Percentiles rank a stretch among this genome's conserved stretches.
Conservation (phyloP, 2,329 filamentous ascomycete species). For the Calonectria montana region DNA sequence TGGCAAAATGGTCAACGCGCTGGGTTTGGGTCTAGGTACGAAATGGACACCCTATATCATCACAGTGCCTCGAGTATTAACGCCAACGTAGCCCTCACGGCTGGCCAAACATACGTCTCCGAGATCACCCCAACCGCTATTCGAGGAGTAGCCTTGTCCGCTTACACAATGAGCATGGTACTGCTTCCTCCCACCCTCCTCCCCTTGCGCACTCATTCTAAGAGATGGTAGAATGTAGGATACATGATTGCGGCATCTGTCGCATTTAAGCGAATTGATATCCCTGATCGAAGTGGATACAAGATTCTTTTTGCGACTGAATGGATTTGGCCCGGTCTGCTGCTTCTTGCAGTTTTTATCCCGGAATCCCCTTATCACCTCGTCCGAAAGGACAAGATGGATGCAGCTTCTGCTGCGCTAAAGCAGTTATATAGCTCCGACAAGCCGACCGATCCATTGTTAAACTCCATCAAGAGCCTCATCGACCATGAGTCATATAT, state of each 20-base stretch:
- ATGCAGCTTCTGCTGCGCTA: not conserved
- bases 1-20: constrained; percentile 7
- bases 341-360: not conserved
- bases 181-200: not conserved
- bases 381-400: not conserved
- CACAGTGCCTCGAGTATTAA: not conserved
- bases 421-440: not conserved
- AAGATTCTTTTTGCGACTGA: not conserved
- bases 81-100: not conserved
- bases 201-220: not conserved
- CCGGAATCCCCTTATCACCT: not conserved
- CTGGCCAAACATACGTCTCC: constrained; percentile 4
- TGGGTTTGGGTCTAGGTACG: constrained; percentile 6
- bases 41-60: no score
- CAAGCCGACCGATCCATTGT: not conserved
- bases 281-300: not conserved
- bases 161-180: constrained; percentile 9
- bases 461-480: not conserved
- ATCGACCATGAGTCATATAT: not conserved
- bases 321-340: constrained; percentile 2
- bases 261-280: not conserved
- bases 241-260: constrained; percentile 3
- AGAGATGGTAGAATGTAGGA: not conserved
- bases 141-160: constrained; percentile 2
- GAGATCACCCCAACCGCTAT: constrained; percentile 4